Evolutionary conservation across 441 rosid species (phyloP), one percentile per base, ranked within the genome.

Genomic region (Erysimum pusillum): DNA sequence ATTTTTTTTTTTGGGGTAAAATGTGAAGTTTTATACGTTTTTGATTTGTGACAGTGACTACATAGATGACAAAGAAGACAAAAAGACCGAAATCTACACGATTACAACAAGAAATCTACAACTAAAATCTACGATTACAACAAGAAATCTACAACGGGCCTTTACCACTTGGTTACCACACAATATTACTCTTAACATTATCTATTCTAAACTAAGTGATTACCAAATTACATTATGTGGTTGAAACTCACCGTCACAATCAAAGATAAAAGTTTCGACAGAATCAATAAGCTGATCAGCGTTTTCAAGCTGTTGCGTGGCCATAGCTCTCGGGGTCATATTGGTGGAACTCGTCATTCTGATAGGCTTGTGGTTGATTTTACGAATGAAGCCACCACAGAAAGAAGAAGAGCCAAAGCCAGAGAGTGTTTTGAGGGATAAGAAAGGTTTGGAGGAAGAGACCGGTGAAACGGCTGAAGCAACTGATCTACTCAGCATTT

Each of bases 221-320:
- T 49, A 1, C 1, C 2, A 51, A 3, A 51, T 10, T 0, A 12
- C 12, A 54, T 31, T 20, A 0, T 18, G 15, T 35, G 38, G 13
- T 5, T 46, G 1, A 62, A 14, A 48, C 44, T 67, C 1, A 90
- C 94, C 95, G 56, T 90, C 95, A 62, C 95, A 90, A 63, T 90
- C 95, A 49, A 88, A 90, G 74, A 90, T 87, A 79, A 90, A 88
- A 41, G 95, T 90, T 79, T 88, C 89, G 54, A 88, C 92, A 39
- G 92, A 88, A 67, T 84, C 83, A n/a, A 90, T 87, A 76, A 90
- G 92, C 75, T 84, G 82, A 57, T 87, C 90, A 39, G 91, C 90
- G 74, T 88, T 84, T 80, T 85, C 76, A 66, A 90, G 83, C 41
- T 90, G 88, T 73, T 84, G 85, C 1, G 81, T 18, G 9, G 90